Percentiles rank a stretch among this genome's conserved stretches.
phyloP scores from a whole-genome alignment of 345 rosid species.

The Camelina hispida region DNA sequence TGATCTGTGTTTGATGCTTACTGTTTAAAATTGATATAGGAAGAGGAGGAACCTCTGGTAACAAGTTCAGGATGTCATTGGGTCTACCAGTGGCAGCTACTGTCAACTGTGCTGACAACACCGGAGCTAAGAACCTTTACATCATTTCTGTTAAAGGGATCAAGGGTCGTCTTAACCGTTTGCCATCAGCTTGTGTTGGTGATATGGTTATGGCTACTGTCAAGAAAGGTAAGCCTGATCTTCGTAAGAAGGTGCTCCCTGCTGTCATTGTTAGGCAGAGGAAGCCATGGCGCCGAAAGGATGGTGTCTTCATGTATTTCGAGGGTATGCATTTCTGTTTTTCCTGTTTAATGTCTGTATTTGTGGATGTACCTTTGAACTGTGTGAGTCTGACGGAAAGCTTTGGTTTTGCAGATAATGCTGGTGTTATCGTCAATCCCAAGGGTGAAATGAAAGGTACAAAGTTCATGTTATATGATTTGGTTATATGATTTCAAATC shows the following conservation, averaged over 20 bases:
- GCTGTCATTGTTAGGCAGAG: constrained; percentile 54
- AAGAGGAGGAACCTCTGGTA: constrained; percentile 50
- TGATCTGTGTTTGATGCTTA: background rate
- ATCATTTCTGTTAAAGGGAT: constrained; percentile 51
- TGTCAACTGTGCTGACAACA: constrained; percentile 51
- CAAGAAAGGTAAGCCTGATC: constrained; percentile 52
- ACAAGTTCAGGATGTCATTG: constrained; percentile 53
- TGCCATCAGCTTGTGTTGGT: constrained; percentile 51
- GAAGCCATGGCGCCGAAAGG: constrained; percentile 57
- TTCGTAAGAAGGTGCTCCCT: constrained; percentile 52
- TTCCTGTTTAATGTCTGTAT: no score
- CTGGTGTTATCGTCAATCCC: constrained; percentile 81
- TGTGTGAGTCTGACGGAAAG: no score
- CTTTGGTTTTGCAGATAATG: no score
- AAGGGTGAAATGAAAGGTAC: constrained; percentile 90
- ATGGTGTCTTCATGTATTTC: constrained; percentile 52
- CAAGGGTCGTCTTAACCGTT: constrained; percentile 52
- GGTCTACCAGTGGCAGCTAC: constrained; percentile 55
- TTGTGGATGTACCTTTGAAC: no score
- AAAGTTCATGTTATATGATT: no score
- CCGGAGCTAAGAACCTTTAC: constrained; percentile 50
- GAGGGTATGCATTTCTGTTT: constrained; percentile 26
- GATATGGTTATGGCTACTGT: constrained; percentile 54
- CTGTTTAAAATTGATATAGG: constrained; percentile 8
- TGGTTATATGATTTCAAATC: no score